Percentiles rank a stretch among this genome's conserved stretches.
phyloP scores from a whole-genome alignment of 2,329 filamentous ascomycete species.

The Chaetomium strumarium region DNA sequence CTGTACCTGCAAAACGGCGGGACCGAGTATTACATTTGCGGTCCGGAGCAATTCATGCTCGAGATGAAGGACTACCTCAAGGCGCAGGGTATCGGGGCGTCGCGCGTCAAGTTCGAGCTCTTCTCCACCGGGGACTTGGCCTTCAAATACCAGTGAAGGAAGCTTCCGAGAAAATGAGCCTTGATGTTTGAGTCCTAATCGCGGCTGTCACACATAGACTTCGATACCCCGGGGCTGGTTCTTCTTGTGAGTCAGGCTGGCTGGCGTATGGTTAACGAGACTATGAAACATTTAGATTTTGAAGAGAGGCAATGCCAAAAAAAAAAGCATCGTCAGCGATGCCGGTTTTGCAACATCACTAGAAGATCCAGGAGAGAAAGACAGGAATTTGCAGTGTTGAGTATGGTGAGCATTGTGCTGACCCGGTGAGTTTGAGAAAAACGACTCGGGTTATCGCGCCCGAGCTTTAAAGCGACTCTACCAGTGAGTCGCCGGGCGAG shows the following conservation, averaged over 20 bases:
- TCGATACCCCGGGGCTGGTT: conserved; percentile 6
- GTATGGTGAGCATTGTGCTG: no score
- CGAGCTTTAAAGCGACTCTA: no score
- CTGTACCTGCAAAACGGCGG: conserved; percentile 40
- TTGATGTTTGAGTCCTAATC: neutral
- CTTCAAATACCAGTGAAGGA: conserved; percentile 15
- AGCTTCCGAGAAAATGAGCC: neutral
- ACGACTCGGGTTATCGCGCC: no score
- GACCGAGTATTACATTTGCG: conserved; percentile 50
- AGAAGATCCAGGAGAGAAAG: no score
- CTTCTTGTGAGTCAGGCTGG: neutral
- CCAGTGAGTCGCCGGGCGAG: no score
- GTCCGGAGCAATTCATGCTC: conserved; percentile 49
- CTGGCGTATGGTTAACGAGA: no score
- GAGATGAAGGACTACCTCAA: conserved; percentile 42
- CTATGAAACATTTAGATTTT: no score
- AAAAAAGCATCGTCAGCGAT: no score
- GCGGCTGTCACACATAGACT: neutral
- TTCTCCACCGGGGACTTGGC: conserved; percentile 42
- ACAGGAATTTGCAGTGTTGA: no score
- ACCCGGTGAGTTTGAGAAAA: no score
- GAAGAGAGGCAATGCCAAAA: no score
- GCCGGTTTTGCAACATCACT: no score
- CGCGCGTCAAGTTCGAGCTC: conserved; percentile 41
- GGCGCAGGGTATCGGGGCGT: conserved; percentile 34